These are phyloP conservation scores for Eustoma russellianum DNA, from an alignment of 257 asterid species.

Conservation along the genomic window DNA sequence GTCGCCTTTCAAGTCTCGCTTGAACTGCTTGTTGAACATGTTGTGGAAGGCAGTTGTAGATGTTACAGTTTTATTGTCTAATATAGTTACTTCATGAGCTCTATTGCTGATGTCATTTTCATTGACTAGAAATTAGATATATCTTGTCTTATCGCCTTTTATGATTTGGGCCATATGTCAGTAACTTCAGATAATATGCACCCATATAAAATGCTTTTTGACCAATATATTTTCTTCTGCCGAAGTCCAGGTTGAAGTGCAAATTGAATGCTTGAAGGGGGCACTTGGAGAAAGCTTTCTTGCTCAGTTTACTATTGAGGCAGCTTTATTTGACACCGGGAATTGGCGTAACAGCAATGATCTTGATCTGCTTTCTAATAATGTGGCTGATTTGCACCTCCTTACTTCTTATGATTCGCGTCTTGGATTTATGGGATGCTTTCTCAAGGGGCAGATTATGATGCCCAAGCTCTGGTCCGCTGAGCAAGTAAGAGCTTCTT, in stretches of 20 bases:
- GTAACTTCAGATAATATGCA: too few species aligned
- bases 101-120: too few species aligned
- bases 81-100: too few species aligned
- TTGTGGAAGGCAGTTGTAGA: too few species aligned
- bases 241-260: constrained; percentile 73
- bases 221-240: background rate
- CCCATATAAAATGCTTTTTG: too few species aligned
- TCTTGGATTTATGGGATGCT: constrained; percentile 74
- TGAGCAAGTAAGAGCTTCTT: constrained; percentile 50
- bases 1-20: too few species aligned
- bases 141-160: too few species aligned
- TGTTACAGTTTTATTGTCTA: too few species aligned
- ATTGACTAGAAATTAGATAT: too few species aligned
- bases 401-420: constrained; percentile 37
- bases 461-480: constrained; percentile 90
- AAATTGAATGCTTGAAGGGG: constrained; percentile 46
- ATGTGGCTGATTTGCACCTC: constrained; percentile 44
- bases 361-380: constrained; percentile 43
- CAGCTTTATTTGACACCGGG: constrained; percentile 63
- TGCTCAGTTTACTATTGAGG: constrained; percentile 60
- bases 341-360: constrained; percentile 32
- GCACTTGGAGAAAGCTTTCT: constrained; percentile 36
- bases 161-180: too few species aligned
- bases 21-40: too few species aligned
- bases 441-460: constrained; percentile 56